phyloP scores from a whole-genome alignment of 2,329 filamentous ascomycete genomes.

The Paraphoma chrysanthemicola region DNA sequence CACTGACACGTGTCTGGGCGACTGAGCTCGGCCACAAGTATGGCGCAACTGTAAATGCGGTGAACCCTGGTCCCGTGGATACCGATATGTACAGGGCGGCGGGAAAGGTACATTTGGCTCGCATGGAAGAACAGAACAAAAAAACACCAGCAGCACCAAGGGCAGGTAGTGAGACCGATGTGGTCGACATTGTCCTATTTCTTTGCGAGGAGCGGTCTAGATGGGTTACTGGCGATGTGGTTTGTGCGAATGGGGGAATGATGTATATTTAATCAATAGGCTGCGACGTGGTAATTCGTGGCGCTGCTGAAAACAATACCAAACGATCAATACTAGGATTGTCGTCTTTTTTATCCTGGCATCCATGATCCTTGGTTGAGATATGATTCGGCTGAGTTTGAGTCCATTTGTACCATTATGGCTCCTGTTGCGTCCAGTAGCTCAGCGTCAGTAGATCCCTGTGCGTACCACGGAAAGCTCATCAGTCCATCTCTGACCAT shows the following conservation, averaged over 20 bases:
- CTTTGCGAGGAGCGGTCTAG: constrained; percentile 70
- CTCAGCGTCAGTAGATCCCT: constrained; percentile 2
- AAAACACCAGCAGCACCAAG: constrained; percentile 2
- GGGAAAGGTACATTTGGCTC: background rate
- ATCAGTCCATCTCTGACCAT: background rate
- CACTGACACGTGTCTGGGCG: constrained; percentile 3
- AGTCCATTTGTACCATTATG: constrained; percentile 3
- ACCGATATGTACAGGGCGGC: constrained; percentile 56
- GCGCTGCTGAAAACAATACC: background rate
- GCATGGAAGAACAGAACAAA: constrained; percentile 4
- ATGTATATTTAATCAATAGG: constrained; percentile 52
- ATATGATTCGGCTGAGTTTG: constrained; percentile 1
- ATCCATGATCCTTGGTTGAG: constrained; percentile 2
- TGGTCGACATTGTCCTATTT: constrained; percentile 77
- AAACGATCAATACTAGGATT: background rate
- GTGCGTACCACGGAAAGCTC: constrained; percentile 2
- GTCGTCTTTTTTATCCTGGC: background rate
- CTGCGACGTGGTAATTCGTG: background rate
- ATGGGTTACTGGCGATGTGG: constrained; percentile 77
- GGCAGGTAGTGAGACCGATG: constrained; percentile 53
- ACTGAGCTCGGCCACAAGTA: constrained; percentile 5
- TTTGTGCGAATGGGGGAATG: constrained; percentile 80
- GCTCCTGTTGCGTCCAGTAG: constrained; percentile 1
- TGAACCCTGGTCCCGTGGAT: constrained; percentile 68
- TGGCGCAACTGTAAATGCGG: constrained; percentile 63